Conservation (phyloP, 1,284 basidiomycete genomes). For the Polyporus tsugae region DNA sequence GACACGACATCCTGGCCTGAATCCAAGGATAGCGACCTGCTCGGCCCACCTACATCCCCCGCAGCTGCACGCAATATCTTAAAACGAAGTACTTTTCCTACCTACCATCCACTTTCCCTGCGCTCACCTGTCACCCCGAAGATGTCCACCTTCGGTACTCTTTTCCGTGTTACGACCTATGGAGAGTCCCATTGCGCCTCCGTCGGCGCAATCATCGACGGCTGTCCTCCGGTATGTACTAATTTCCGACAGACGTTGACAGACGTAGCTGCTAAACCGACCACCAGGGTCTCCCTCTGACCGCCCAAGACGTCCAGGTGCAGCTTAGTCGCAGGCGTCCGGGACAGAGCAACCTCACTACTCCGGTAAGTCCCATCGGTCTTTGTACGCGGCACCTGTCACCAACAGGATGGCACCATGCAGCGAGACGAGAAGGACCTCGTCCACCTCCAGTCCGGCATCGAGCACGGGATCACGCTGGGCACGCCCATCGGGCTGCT, state of each 20-base stretch:
- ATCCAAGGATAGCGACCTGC: not conserved
- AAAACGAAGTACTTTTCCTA: constrained; percentile 1
- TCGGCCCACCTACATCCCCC: not conserved
- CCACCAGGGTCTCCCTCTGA: constrained; percentile 83
- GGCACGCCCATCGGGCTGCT: constrained; percentile 97
- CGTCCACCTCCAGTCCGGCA: constrained; percentile 94
- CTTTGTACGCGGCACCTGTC: constrained; percentile 4
- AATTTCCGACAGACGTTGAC: constrained; percentile 12
- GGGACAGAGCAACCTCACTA: constrained; percentile 97
- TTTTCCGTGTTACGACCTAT: constrained; percentile 96
- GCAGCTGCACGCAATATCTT: not conserved
- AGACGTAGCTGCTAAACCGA: not conserved
- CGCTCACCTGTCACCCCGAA: not conserved
- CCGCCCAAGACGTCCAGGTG: constrained; percentile 86
- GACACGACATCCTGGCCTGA: not conserved
- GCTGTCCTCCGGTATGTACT: constrained; percentile 87
- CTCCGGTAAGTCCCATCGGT: constrained; percentile 70
- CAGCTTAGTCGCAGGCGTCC: constrained; percentile 94
- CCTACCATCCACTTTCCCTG: not conserved
- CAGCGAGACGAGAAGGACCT: constrained; percentile 97
- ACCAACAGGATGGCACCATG: not conserved
- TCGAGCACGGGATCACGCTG: constrained; percentile 94
- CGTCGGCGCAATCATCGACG: constrained; percentile 97
- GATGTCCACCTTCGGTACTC: constrained; percentile 94
- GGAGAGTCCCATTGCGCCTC: constrained; percentile 98